These are phyloP conservation scores for Penstemon eatonii DNA, from an alignment of 257 asterid species.

Conservation along the genomic window DNA sequence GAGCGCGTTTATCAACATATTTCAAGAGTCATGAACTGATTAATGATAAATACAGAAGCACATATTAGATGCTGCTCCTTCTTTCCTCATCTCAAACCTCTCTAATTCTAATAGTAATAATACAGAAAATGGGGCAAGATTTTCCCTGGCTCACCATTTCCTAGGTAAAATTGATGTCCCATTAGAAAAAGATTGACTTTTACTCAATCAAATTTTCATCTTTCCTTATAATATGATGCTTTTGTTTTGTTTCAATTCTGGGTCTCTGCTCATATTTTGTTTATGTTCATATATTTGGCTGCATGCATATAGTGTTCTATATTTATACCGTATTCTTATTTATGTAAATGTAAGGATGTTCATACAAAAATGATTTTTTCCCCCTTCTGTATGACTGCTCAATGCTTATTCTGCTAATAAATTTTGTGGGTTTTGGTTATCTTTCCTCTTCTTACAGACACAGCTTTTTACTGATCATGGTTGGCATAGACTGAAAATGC, in stretches of 20 bases:
- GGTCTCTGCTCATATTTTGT: not conserved
- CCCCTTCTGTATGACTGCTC: not conserved
- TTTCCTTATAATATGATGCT: conserved; percentile 8
- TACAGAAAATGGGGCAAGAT: not conserved
- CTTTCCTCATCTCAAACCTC: conserved; percentile 15
- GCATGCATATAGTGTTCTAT: not conserved
- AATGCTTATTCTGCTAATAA: conserved; percentile 1
- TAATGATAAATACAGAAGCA: conserved; percentile 26
- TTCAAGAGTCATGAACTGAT: conserved; percentile 27
- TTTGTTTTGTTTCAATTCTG: not conserved
- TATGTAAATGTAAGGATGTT: not conserved
- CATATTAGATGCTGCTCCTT: too few species aligned
- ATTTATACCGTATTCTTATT: not conserved
- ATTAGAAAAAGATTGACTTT: not conserved
- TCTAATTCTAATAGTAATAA: not conserved
- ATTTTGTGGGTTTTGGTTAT: not conserved
- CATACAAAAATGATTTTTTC: not conserved
- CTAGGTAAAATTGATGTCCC: conserved; percentile 32
- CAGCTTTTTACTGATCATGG: not conserved
- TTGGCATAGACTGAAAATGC: not conserved
- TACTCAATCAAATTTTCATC: conserved; percentile 18
- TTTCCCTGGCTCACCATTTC: conserved; percentile 34
- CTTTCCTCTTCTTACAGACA: too few species aligned
- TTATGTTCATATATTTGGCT: not conserved
- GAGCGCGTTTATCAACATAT: conserved; percentile 26